Evolutionary conservation across 495 filamentous ascomycete species (phyloP), one percentile per base, ranked within the genome.

Genomic region (Amniculicola lignicola): DNA sequence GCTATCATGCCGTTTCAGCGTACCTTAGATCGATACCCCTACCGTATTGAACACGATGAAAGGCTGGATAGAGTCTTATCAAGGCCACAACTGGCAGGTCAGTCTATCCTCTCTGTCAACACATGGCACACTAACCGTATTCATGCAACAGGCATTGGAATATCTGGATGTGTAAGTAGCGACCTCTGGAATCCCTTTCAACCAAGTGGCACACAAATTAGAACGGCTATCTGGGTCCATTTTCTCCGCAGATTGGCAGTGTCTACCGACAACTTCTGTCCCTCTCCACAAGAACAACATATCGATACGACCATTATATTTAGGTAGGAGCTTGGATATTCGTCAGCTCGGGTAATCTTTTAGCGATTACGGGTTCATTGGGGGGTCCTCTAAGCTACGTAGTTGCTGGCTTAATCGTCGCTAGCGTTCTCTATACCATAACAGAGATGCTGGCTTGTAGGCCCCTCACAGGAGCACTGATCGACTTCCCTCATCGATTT

Each of bases 401-500:
- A 4, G 19, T 57, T 35, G 54, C 54, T 7, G 54, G 43, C 12
- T 14, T 19, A 12, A 43, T 57, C 10, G n/a, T 27, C 5, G 43
- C 23, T 10, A 40, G 54, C 24, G 54, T 57, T 1, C 22, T 49
- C n/a, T 57, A 57, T 23, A 57, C 44, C 9, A 15, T 50, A 2
- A 49, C 35, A 9, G 54, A 57, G 27, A 58, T 58, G 37, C n/a
- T 58, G 11, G 25, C 45, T 2, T 31, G 36, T 24, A 11, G 54
- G 11, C 46, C 54, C 7, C n/a, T 51, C 5, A 58, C 54, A 21
- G 54, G 54, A 1, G 35, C 54, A 7, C 14, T 58, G 9, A 51
- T 58, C n/a, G 46, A 58, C 23, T 22, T 51, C 4, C 45, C 46
- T 4, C 54, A 58, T 23, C 42, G 5, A n/a, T 58, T 58, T 18